Conservation (phyloP, 2,329 filamentous ascomycete genomes). For the Diaporthe longicolla region DNA sequence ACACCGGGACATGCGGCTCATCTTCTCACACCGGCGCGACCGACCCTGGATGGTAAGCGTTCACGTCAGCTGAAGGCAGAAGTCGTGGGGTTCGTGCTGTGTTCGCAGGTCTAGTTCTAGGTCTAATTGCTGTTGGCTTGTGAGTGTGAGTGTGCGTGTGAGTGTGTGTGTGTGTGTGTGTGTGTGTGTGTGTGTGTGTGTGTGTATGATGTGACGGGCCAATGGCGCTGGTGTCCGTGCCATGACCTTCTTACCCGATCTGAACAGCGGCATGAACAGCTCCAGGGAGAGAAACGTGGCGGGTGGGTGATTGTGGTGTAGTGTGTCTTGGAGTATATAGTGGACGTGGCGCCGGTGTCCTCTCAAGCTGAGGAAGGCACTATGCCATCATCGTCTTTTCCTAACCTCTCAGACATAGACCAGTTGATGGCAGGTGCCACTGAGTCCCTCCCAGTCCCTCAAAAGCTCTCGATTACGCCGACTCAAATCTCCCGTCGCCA, state of each 20-base stretch:
- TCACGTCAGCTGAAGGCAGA: conserved; percentile 30
- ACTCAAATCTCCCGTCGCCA: not conserved
- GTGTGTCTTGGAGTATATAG: conserved; percentile 6
- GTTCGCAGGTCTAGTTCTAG: not conserved
- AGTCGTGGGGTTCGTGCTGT: not conserved
- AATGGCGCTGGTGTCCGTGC: not conserved
- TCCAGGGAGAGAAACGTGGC: not conserved
- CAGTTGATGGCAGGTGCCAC: not conserved
- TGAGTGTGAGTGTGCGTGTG: not conserved
- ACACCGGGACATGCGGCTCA: conserved; percentile 2
- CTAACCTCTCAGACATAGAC: not conserved
- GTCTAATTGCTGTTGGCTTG: not conserved
- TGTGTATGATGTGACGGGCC: not conserved
- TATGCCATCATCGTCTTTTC: not conserved
- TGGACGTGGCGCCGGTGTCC: not conserved
- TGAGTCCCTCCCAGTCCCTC: not conserved
- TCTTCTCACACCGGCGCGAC: not conserved
- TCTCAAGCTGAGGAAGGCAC: not conserved
- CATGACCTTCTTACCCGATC: not conserved
- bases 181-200: not conserved
- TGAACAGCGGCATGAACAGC: conserved; percentile 4
- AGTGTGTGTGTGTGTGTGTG: too few species aligned
- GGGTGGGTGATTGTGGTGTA: not conserved
- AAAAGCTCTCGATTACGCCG: not conserved
- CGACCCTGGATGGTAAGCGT: conserved; percentile 15